These are phyloP conservation scores for Crithidia brevicula DNA, from an alignment of 208 protist genomes.

Conservation along the genomic window DNA sequence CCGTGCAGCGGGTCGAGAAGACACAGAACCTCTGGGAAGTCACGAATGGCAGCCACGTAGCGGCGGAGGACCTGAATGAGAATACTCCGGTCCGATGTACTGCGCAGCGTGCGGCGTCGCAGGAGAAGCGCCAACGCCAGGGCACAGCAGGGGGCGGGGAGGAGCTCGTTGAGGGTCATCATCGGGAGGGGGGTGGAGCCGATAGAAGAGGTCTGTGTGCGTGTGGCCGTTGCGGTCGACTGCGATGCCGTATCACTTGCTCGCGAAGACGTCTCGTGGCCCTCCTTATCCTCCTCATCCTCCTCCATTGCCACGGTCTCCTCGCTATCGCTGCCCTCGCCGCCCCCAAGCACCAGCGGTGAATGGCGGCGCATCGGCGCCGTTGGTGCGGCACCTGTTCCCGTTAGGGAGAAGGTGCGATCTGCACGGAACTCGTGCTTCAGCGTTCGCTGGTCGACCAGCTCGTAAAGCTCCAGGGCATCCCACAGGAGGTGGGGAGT, in stretches of 20 bases:
- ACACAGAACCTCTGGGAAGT: background rate
- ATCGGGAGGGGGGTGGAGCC: background rate
- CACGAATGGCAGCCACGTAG: conserved; percentile 14
- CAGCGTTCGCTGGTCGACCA: conserved; percentile 12
- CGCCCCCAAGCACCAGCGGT: no score
- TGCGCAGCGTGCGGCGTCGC: conserved; percentile 21
- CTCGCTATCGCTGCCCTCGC: background rate
- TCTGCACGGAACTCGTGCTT: conserved; percentile 5
- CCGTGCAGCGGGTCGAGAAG: conserved; percentile 2
- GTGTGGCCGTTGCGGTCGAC: background rate
- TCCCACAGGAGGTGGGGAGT: conserved; percentile 23
- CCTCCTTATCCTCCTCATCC: background rate
- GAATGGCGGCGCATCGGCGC: no score
- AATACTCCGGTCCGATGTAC: conserved; percentile 10
- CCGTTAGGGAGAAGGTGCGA: background rate
- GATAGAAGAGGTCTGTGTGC: background rate
- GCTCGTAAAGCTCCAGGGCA: conserved; percentile 26
- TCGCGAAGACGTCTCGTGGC: background rate
- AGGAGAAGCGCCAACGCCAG: conserved; percentile 20
- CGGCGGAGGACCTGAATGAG: conserved; percentile 20
- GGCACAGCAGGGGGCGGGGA: conserved; percentile 15
- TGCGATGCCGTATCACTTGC: background rate
- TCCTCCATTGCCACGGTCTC: background rate
- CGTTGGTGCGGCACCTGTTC: no score
- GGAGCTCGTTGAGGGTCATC: background rate